Base-by-base conservation (phyloP, 2,329 filamentous ascomycete genomes). In the Xylariomycetidae sp. region DNA sequence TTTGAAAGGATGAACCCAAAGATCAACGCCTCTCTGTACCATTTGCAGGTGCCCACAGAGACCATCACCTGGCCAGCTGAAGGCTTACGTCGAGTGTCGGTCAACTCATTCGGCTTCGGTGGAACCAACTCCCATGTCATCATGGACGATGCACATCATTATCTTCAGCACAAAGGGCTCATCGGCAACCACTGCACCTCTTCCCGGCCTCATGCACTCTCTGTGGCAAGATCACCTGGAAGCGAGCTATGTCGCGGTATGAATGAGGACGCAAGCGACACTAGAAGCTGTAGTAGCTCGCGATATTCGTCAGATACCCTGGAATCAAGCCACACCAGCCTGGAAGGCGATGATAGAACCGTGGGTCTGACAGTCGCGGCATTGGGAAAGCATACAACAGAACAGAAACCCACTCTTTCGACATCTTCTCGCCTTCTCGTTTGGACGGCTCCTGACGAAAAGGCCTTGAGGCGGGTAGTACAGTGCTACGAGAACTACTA, bases 81-180 rank as follows among this genome's bases (percentile, higher is more conserved):
- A 53, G 60, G 14, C 60, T 56, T 1, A 36, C 48, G 53, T 46
- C 31, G 56, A 50, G 13, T 41, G 36, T 45, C 42, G 4, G 35
- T 46, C 6, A 41, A 43, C n/a, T 40, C 40, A 4, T 45, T 43
- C 14, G 42, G 42, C 3, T 40, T 43, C 20, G 42, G 42, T 1
- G 42, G 42, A 10, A 26, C 37, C 7, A 45, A 45, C 18, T 19
- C 23, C 4, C 42, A 45, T 20, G 31, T 40, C 10, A 34, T 46
- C 15, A 19, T 43, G 7, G 40, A 43, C 17, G 33, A 40, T 19
- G 42, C 42, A 4, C 30, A 30, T 13, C 28, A 39, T 24, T 35
- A 31, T 13, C 29, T 43, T 2, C 30, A 32, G 14, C 14, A 27
- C n/a, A 13, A 19, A 10, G 25, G 20, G 6, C 13, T 38, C n/a